Evolutionary conservation across 2,329 filamentous ascomycete genomes (phyloP), one percentile per base, ranked within the genome.

Genomic region (Penicillium brasilianum): DNA sequence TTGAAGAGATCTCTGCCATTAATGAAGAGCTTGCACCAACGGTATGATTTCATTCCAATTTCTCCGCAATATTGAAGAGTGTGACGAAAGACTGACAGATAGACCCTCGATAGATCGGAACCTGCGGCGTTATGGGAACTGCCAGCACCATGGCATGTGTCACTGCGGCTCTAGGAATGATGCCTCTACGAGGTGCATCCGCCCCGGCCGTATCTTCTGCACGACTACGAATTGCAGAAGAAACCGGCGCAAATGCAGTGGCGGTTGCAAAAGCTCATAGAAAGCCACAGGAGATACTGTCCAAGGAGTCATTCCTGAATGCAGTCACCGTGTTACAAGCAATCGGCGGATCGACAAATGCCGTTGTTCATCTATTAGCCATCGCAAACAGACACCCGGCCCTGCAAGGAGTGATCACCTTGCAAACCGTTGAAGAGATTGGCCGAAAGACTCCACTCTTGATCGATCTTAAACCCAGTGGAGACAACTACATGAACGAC

Each of bases 11-110:
- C 25, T 81, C 84, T 1, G 85, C 81, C 2, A 82, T 92, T 30
- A 92, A 91, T 63, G 88, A 91, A 49, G 89, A 92, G 68, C 79
- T 92, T 8, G 89, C 89, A 0, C 89, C 90, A 0, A 91, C 89
- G 0, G 87, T 87, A 71, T 66, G 82, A 70, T n/a, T 0, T 11
- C 20, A 0, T 22, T 5, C 34, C 28, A 20, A 44, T 13, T 10
- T 7, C 16, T 32, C 32, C 16, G n/a, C 13, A 18, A 1, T 3
- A 10, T 25, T 20, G 2, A 25, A n/a, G 16, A 13, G 14, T 13
- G 20, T 52, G 30, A 4, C 10, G 5, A 5, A n/a, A n/a, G 1
- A 43, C 54, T 57, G 61, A 28, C 3, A 11, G 2, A 11, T 3
- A 2, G 14, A 22, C 14, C 11, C 18, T 34, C 39, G 11, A 4